Conservation (phyloP, 768 basidiomycete genomes). For the Amanita brunnescens region DNA sequence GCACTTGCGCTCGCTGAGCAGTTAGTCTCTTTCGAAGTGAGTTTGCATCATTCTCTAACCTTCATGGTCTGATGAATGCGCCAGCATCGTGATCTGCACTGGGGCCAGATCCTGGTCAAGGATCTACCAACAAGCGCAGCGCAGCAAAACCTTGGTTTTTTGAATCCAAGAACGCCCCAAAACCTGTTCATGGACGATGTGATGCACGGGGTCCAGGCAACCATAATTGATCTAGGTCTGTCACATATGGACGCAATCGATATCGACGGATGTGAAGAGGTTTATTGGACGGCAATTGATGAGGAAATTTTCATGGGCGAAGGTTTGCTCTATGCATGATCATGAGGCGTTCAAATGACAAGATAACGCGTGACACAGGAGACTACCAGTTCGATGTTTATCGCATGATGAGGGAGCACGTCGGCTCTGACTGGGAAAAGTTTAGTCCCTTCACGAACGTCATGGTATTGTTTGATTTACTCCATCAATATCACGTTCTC, state of each 20-base stretch:
- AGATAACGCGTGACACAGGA: constrained; percentile 31
- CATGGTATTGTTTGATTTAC: constrained; percentile 55
- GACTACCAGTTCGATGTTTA: constrained; percentile 96
- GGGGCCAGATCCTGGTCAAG: constrained; percentile 90
- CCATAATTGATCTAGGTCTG: constrained; percentile 91
- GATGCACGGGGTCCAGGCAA: constrained; percentile 62
- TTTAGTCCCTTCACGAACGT: constrained; percentile 84
- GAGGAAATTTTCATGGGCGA: constrained; percentile 88
- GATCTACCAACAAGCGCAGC: constrained; percentile 26
- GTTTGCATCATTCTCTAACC: constrained; percentile 13
- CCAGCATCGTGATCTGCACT: constrained; percentile 98
- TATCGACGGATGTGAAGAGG: constrained; percentile 31
- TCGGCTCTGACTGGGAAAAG: constrained; percentile 57
- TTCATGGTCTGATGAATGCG: not conserved
- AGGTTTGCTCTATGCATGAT: constrained; percentile 38
- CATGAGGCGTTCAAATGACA: not conserved
- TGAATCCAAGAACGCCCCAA: constrained; percentile 19
- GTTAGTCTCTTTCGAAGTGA: constrained; percentile 80
- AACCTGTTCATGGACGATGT: constrained; percentile 55
- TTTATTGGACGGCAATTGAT: constrained; percentile 79
- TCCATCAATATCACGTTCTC: constrained; percentile 3
- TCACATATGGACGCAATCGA: constrained; percentile 69
- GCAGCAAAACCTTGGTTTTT: constrained; percentile 25
- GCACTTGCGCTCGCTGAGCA: constrained; percentile 75
- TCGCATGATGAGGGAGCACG: constrained; percentile 69